phyloP scores from a whole-genome alignment of 1,284 basidiomycete species.

The Ganoderma resinaceum region DNA sequence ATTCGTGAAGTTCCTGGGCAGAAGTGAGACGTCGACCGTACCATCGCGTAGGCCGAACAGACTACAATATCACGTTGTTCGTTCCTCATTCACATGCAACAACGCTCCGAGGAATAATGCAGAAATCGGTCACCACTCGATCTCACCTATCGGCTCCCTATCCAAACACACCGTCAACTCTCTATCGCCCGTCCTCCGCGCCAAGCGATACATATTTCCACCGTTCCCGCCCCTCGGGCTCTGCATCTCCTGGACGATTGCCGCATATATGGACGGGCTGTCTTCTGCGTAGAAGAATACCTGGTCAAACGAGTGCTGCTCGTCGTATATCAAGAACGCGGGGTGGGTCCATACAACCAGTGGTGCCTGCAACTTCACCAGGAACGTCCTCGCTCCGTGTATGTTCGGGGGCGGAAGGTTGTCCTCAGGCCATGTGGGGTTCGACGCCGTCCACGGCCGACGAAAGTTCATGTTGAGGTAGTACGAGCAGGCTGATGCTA shows the following conservation, averaged over 20 bases:
- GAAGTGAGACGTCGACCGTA: not conserved
- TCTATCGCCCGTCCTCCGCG: constrained; percentile 37
- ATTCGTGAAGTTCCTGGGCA: not conserved
- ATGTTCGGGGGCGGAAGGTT: constrained; percentile 39
- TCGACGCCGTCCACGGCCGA: no score
- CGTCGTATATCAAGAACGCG: constrained; percentile 46
- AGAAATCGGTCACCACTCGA: constrained; percentile 26
- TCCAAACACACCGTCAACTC: constrained; percentile 39
- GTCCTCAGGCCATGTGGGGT: not conserved
- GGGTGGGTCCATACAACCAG: constrained; percentile 27
- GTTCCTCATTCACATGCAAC: no score
- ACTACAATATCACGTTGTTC: no score
- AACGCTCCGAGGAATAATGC: no score
- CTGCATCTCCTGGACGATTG: constrained; percentile 28
- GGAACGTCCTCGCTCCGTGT: constrained; percentile 45
- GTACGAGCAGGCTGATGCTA: constrained; percentile 19
- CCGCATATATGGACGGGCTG: constrained; percentile 23
- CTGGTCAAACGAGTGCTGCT: constrained; percentile 43
- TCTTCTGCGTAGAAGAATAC: constrained; percentile 36
- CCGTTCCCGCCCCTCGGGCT: constrained; percentile 29
- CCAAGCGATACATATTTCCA: constrained; percentile 43
- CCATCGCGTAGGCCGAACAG: no score
- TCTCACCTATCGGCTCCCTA: constrained; percentile 24
- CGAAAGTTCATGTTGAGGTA: constrained; percentile 3
- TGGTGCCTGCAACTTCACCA: constrained; percentile 49